Evolutionary conservation across 2,329 filamentous ascomycete species (phyloP).

Genomic region (Fusarium sp.): DNA sequence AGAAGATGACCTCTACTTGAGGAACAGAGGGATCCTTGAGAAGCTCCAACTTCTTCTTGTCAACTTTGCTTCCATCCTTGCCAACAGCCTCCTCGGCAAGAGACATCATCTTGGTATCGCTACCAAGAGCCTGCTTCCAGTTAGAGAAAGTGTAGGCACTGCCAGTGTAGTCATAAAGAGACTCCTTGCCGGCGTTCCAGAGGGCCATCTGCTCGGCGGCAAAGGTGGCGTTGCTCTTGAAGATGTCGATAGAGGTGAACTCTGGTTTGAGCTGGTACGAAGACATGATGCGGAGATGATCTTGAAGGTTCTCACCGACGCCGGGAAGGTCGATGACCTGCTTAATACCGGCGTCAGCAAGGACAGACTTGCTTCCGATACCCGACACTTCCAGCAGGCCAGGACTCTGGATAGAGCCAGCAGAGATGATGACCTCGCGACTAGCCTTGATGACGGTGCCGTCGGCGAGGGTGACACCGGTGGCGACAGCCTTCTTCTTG

Average conservation of each 20-base stretch:
- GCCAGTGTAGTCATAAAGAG: conserved; percentile 40
- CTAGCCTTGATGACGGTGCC: conserved; percentile 30
- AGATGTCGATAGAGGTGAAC: conserved; percentile 31
- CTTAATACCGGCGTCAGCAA: conserved; percentile 59
- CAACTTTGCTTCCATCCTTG: conserved; percentile 47
- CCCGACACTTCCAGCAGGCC: conserved; percentile 68
- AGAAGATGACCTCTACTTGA: conserved; percentile 48
- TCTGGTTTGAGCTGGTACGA: conserved; percentile 48
- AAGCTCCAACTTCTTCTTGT: conserved; percentile 55
- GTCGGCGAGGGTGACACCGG: conserved; percentile 32
- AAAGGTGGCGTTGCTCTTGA: conserved; percentile 34
- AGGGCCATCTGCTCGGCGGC: conserved; percentile 36
- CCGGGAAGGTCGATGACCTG: conserved; percentile 66
- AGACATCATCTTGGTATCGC: conserved; percentile 15
- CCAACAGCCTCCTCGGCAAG: conserved; percentile 43
- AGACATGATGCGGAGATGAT: conserved; percentile 50
- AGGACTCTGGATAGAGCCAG: conserved; percentile 66
- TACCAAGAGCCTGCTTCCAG: conserved; percentile 38
- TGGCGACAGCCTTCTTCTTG: conserved; percentile 36
- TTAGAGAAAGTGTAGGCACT: conserved; percentile 37
- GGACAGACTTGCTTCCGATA: conserved; percentile 62
- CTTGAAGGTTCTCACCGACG: conserved; percentile 59
- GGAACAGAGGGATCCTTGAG: conserved; percentile 48
- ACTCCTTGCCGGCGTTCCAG: conserved; percentile 32
- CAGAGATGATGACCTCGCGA: conserved; percentile 46